Evolutionary conservation across 1,139 yeast genomes (phyloP).

Genomic region (Kodamaea derodonti): DNA sequence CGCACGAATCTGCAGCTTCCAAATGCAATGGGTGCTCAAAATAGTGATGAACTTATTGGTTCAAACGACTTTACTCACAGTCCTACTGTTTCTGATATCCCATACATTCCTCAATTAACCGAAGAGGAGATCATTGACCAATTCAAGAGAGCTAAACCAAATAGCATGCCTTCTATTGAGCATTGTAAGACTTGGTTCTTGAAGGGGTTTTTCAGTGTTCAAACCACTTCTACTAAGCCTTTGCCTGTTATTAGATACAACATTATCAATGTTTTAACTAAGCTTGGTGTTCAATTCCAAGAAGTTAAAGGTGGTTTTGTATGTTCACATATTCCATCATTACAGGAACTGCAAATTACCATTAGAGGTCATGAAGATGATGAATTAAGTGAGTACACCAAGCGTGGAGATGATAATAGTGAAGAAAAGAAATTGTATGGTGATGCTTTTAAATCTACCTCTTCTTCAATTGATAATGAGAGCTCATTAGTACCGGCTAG

Average conservation of each 20-base stretch:
- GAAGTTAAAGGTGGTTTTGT: conserved; percentile 95
- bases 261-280: conserved; percentile 72
- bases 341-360: conserved; percentile 16
- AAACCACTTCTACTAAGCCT: conserved; percentile 91
- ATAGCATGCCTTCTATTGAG: conserved; percentile 90
- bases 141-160: conserved; percentile 67
- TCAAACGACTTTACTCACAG: conserved; percentile 1
- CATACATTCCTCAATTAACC: conserved; percentile 41
- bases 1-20: conserved; percentile 38
- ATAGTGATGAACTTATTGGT: conserved; percentile 36
- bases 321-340: conserved; percentile 67
- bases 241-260: conserved; percentile 84
- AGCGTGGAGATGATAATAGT: conserved; percentile 21
- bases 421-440: conserved; percentile 42
- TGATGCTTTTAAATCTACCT: conserved; percentile 39
- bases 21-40: conserved; percentile 38
- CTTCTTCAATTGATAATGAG: conserved; percentile 27
- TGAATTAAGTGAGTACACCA: conserved; percentile 8
- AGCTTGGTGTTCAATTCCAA: conserved; percentile 74
- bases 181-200: conserved; percentile 87
- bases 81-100: conserved; percentile 31
- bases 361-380: conserved; percentile 7
- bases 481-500: conserved; percentile 14
- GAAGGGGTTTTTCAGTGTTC: conserved; percentile 93
- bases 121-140: conserved; percentile 66